Conservation (phyloP, 177 flowering plant species). For the Vitis hybrid region DNA sequence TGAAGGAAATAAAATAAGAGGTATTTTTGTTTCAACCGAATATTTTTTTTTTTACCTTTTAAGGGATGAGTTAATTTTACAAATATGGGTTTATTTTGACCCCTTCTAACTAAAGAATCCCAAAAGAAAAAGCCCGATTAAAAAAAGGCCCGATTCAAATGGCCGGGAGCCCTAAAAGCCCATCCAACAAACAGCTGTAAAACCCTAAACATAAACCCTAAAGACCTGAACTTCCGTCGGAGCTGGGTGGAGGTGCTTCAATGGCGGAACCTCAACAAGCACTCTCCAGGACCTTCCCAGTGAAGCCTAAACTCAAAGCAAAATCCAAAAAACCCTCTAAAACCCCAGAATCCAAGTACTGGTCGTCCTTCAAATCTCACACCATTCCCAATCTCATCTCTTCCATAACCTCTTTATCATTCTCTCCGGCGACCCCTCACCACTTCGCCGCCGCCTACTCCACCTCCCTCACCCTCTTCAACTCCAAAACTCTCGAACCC, state of each 20-base stretch:
- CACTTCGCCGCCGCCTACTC: conserved; percentile 66
- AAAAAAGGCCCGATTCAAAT: too few species aligned
- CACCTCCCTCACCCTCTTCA: conserved; percentile 55
- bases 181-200: too few species aligned
- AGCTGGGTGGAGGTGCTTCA: conserved; percentile 8
- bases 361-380: conserved; percentile 79
- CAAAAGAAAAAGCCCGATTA: too few species aligned
- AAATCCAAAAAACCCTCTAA: conserved; percentile 41
- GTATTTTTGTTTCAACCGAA: too few species aligned
- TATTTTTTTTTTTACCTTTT: too few species aligned
- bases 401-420: conserved; percentile 57
- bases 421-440: conserved; percentile 67
- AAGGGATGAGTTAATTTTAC: too few species aligned
- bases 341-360: conserved; percentile 75
- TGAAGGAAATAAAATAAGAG: too few species aligned
- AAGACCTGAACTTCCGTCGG: too few species aligned
- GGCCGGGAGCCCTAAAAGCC: too few species aligned
- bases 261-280: conserved; percentile 30
- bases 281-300: conserved; percentile 41
- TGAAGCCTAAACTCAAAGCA: conserved; percentile 57
- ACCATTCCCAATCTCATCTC: conserved; percentile 47
- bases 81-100: too few species aligned
- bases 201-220: too few species aligned
- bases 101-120: too few species aligned
- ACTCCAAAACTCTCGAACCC: conserved; percentile 39